Evolutionary conservation across 352 stramenopile species (phyloP), one percentile per base, ranked within the genome.

Genomic region (Phytopythium cucurbitacearum): DNA sequence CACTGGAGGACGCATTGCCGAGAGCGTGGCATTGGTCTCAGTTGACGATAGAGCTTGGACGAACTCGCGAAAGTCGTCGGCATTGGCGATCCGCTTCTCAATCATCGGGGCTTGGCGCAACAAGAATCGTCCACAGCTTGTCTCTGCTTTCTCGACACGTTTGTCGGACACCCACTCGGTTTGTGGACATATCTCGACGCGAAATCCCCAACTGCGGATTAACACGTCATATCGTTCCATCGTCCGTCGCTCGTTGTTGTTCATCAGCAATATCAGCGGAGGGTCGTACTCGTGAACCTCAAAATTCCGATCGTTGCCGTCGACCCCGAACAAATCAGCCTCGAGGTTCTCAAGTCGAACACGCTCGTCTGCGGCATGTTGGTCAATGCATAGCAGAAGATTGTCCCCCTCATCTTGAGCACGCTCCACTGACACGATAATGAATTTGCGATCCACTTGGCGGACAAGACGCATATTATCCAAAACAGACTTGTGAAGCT

Each of bases 381-480:
- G 91, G 32, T 97, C 91, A 16, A 97, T 87, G 15, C 85, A 94
- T 42, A 94, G 40, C 4, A 92, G 48, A 34, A 93, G 43, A 9
- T 53, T 69, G 2, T 60, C 13, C 32, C 15, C 4, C 7, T 16
- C 15, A n/a, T 7, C 62, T 48, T 32, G 13, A 32, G 38, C 15
- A 16, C 62, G 67, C 15, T 51, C 53, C 10, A 67, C 68, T 57
- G 67, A 68, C 41, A 84, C 85, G 9, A 97, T 73, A 48, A 97
- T 94, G 62, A 97, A 97, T 60, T 97, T 97, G 7, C 73, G 68
- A 59, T 97, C 89, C 32, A 97, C 77, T 62, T 97, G 91, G 2
- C 74, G 73, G 63, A 97, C 83, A 1, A 97, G 85, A 42, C 84
- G 46, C 21, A 94, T 46, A 8, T 62, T 67, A 0, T 62, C 40